These are phyloP conservation scores for Phaffia australis DNA, from an alignment of 768 basidiomycete species.

Conservation along the genomic window DNA sequence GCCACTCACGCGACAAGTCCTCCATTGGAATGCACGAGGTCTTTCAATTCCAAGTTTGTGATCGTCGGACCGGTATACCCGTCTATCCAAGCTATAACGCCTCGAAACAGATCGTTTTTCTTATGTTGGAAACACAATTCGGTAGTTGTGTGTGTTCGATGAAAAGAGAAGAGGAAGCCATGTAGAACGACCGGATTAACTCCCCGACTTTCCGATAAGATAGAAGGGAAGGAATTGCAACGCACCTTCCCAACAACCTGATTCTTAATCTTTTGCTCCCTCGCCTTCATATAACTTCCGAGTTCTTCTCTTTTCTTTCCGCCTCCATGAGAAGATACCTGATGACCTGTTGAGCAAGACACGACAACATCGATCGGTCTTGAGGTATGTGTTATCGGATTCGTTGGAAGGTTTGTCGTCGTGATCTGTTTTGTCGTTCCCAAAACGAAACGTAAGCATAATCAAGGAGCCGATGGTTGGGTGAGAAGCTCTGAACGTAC, in stretches of 20 bases:
- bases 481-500: too few species aligned
- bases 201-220: background rate
- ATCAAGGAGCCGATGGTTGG: too few species aligned
- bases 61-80: slow-evolving; percentile 1
- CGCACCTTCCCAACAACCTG: slow-evolving; percentile 11
- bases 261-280: slow-evolving; percentile 10
- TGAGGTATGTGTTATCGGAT: too few species aligned
- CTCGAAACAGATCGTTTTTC: slow-evolving; percentile 14
- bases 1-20: slow-evolving; percentile 7
- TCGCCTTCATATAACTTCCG: background rate
- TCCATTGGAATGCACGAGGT: slow-evolving; percentile 2
- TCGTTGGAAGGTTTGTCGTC: too few species aligned
- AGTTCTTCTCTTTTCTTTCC: background rate
- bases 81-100: slow-evolving; percentile 13
- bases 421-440: too few species aligned
- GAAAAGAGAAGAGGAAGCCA: background rate
- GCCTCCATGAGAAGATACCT: background rate
- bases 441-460: too few species aligned
- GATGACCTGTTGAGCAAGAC: slow-evolving; percentile 6
- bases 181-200: background rate
- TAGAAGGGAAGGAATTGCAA: background rate
- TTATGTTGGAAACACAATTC: background rate
- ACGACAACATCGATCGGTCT: too few species aligned
- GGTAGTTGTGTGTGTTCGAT: too few species aligned
- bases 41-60: slow-evolving; percentile 11